Base-by-base conservation (phyloP, 805 yeast genomes). In the Metschnikowia matae region DNA sequence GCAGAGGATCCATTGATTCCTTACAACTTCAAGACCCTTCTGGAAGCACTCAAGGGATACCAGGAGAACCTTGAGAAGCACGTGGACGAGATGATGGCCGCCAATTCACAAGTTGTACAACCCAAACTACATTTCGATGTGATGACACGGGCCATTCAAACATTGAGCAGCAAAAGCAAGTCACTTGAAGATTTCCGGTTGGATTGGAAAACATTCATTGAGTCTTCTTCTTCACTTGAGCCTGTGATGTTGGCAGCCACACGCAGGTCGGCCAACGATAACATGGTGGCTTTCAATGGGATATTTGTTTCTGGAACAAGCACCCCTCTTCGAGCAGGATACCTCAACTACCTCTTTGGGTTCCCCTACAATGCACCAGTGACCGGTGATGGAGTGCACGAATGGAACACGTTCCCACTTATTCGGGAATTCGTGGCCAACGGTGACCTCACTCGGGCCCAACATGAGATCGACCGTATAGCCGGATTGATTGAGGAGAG, bases 241-340 rank as follows among this genome's bases (percentile, higher is more conserved):
- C 90, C 96, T 1, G 80, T 89, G 1, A 63, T 85, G 49, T 69
- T 88, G 37, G 78, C 91, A 0, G 82, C 84, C 42, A 83, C 80
- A 54, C 74, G 98, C 59, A 81, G 88, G 85, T 81, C 81, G 50
- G 87, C 94, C 88, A 91, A 91, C 65, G 76, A 81, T n/a, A 81
- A 81, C 53, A 66, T 89, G 59, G 65, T 80, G 3, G 64, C 68
- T 14, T 72, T 87, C 50, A 85, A 83, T 54, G 78, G 78, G 54
- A 64, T 72, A 17, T 78, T 87, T 54, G 61, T 84, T 8, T 62
- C 71, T 6, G 62, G 71, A 1, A 69, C 67, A 6, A 80, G 80
- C 1, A 58, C 79, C 1, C 72, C 73, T 3, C 61, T 68, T 5
- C 74, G 96, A 34, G 72, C 80, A 14, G 90, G 91, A 72, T 86